phyloP scores from a whole-genome alignment of 768 basidiomycete genomes.

The Suillus paluster region DNA sequence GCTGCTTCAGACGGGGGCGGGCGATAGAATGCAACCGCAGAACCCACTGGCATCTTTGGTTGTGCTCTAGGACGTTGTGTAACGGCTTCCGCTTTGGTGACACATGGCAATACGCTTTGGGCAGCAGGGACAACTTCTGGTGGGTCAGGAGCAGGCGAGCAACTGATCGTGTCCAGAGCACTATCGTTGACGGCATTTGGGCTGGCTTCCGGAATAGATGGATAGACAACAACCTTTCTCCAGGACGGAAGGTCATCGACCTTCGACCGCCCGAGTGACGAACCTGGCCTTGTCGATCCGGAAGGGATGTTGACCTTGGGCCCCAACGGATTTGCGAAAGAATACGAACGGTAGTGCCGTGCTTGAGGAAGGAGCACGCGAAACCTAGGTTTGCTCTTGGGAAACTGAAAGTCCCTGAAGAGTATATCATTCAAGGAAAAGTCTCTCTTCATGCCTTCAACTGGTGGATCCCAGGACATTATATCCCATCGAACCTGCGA shows the following conservation, averaged over 20 bases:
- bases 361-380: constrained; percentile 41
- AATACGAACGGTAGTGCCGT: constrained; percentile 9
- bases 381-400: constrained; percentile 39
- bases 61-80: constrained; percentile 53
- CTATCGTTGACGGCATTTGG: constrained; percentile 15
- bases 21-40: constrained; percentile 75
- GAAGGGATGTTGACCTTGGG: constrained; percentile 48
- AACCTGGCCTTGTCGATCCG: constrained; percentile 21
- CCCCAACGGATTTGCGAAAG: constrained; percentile 12
- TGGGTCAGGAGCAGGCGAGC: constrained; percentile 66
- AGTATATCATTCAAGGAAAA: constrained; percentile 68
- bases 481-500: constrained; percentile 60
- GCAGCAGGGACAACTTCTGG: constrained; percentile 33
- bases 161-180: constrained; percentile 59
- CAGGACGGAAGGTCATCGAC: constrained; percentile 42
- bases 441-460: constrained; percentile 66
- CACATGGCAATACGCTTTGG: constrained; percentile 33
- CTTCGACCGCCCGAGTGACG: constrained; percentile 31
- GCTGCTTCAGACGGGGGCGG: constrained; percentile 59
- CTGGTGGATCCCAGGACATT: constrained; percentile 72
- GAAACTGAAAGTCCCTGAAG: constrained; percentile 49
- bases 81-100: constrained; percentile 24
- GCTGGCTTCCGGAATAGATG: constrained; percentile 22
- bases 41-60: constrained; percentile 74
- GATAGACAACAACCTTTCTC: constrained; percentile 34